Base-by-base conservation (phyloP, 2,329 filamentous ascomycete species). In the Pseudogymnoascus sp. region DNA sequence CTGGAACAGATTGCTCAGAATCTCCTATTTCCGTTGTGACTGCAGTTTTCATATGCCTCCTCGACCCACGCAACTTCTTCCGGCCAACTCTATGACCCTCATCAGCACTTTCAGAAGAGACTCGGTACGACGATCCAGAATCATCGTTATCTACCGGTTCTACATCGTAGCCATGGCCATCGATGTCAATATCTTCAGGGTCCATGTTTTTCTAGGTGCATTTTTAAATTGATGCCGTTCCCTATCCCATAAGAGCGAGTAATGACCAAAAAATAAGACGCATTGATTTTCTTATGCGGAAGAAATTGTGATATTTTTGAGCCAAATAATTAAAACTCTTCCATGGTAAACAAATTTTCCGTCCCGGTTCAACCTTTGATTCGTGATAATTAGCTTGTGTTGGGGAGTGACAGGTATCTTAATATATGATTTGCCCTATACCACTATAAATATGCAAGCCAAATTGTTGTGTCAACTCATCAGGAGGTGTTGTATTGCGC, bases 131-230 rank as follows among this genome's bases (percentile, higher is more conserved):
- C 21, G 61, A 50, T n/a, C 42, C 44, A 26, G 37, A 47, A 26
- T 24, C 44, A 35, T 40, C 37, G 8, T 26, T 24, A 56, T 40
- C 38, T 50, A 62, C 3, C 19, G 21, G 37, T 14, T 21, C 19
- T 16, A 24, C 61, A 13, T 60, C 38, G 44, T 47, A 14, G 24
- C 29, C 61, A n/a, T 50, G 44, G 19, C 31, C 47, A n/a, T 14
- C 24, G 47, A 19, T 16, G 61, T 56, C 8, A 35, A 29, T 16
- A 47, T 47, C 19, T 13, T 47, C 47, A 47, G 21, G 10, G 31
- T 64, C 65, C 62, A 33, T 64, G 31, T 65, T 67, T 19, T 44
- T n/a, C 11, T 59, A 35, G 47, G 50, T 26, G 38, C 38, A 44
- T 21, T 65, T 62, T 64, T 19, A 13, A 42, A 44, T 14, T 38